phyloP scores from a whole-genome alignment of 2,329 filamentous ascomycete genomes.

The Parafenestella ontariensis region DNA sequence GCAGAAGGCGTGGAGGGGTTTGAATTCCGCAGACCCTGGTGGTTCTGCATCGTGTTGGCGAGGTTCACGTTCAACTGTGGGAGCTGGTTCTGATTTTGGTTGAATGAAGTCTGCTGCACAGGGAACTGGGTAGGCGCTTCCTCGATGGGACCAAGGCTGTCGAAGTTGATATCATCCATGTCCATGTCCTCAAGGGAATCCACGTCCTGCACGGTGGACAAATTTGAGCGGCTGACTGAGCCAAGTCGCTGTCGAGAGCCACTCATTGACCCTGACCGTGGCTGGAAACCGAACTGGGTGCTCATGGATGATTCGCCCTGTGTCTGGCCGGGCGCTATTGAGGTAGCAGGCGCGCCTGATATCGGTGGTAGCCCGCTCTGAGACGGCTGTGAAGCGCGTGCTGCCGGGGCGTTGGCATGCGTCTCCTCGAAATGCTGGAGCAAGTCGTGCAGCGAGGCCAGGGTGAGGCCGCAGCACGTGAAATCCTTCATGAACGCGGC shows the following conservation, averaged over 20 bases:
- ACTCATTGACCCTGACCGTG: conserved; percentile 48
- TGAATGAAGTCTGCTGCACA: conserved; percentile 60
- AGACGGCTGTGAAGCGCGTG: conserved; percentile 58
- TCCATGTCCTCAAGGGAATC: conserved; percentile 95
- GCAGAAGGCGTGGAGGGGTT: conserved; percentile 85
- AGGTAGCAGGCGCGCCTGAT: conserved; percentile 37
- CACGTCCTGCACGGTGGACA: conserved; percentile 65
- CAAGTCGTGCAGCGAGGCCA: conserved; percentile 91
- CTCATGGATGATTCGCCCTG: conserved; percentile 46
- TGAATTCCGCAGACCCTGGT: conserved; percentile 82
- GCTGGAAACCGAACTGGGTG: conserved; percentile 48
- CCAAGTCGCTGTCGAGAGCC: conserved; percentile 50
- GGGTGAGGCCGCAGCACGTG: conserved; percentile 87
- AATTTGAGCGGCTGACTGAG: conserved; percentile 49
- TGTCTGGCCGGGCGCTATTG: conserved; percentile 55
- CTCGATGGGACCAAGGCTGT: conserved; percentile 70
- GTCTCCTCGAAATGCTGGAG: conserved; percentile 96
- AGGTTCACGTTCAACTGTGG: conserved; percentile 84
- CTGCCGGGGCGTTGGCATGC: conserved; percentile 75
- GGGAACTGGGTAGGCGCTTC: conserved; percentile 72
- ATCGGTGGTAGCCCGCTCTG: conserved; percentile 50
- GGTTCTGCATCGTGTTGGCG: conserved; percentile 70
- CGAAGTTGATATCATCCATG: conserved; percentile 98
- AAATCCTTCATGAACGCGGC: conserved; percentile 98
- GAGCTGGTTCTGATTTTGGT: conserved; percentile 60